Conservation (phyloP, 306 rosid genomes). For the Crataegus laevigata region DNA sequence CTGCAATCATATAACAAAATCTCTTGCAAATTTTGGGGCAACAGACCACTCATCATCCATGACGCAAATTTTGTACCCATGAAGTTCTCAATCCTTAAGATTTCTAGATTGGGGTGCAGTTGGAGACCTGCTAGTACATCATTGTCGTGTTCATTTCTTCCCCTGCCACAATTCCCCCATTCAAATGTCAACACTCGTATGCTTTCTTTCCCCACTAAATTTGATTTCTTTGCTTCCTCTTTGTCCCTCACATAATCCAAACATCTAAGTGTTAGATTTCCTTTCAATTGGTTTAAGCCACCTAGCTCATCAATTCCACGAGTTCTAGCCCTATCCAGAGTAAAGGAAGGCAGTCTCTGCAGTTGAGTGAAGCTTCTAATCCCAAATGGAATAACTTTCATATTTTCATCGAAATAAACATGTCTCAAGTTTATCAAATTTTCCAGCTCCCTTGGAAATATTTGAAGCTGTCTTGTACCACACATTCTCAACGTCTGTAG, state of each 20-base stretch:
- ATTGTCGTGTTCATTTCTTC: not conserved
- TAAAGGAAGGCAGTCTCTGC: not conserved
- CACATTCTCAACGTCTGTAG: not conserved
- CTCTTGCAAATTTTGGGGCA: not conserved
- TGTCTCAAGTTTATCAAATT: not conserved
- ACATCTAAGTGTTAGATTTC: not conserved
- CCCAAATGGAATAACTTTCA: not conserved
- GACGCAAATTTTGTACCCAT: not conserved
- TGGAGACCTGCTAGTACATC: not conserved
- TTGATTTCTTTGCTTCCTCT: not conserved
- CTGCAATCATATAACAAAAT: not conserved
- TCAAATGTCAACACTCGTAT: not conserved
- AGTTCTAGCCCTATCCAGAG: not conserved
- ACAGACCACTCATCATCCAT: not conserved
- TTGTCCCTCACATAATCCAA: not conserved
- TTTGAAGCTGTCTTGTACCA: not conserved
- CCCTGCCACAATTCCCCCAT: not conserved
- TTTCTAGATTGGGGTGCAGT: not conserved
- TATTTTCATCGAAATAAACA: no score
- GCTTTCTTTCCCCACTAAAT: not conserved
- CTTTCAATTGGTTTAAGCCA: not conserved
- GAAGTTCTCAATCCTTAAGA: not conserved
- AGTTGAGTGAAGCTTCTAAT: not conserved
- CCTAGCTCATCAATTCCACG: not conserved
- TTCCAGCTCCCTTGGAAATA: not conserved